Conservation (phyloP, 2,329 filamentous ascomycete species). For the Botryotinia convoluta region DNA sequence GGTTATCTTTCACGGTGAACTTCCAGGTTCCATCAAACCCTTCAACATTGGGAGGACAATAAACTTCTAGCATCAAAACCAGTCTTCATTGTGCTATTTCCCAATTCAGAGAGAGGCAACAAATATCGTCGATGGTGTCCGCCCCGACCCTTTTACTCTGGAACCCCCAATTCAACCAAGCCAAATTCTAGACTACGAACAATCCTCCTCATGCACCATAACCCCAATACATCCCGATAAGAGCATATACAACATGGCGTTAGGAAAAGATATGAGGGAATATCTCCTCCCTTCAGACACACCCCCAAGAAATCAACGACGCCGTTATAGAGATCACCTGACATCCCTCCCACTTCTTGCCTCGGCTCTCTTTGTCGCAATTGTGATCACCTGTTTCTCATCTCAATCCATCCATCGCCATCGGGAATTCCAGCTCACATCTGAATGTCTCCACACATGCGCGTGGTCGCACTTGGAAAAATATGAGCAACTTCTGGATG, state of each 20-base stretch:
- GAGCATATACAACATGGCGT: not conserved
- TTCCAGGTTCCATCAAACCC: not conserved
- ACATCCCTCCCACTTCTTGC: not conserved
- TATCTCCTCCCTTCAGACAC: not conserved
- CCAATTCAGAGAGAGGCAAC: not conserved
- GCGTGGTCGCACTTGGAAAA: slow-evolving; percentile 26
- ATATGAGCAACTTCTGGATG: slow-evolving; percentile 28
- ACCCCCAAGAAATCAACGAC: not conserved
- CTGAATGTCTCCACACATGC: slow-evolving; percentile 20
- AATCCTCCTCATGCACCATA: not conserved
- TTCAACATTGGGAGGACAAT: not conserved
- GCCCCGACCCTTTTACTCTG: not conserved
- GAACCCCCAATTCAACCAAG: not conserved
- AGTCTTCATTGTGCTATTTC: not conserved
- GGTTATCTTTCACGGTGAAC: not conserved
- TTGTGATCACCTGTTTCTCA: not conserved
- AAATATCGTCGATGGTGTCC: not conserved
- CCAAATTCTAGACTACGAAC: not conserved
- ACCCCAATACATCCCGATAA: not conserved
- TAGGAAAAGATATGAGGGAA: not conserved
- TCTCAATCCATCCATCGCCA: not conserved
- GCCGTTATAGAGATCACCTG: not conserved
- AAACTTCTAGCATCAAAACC: not conserved
- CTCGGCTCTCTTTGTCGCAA: not conserved
- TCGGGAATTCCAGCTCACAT: not conserved